These are phyloP conservation scores for Cyanidiococcus yangmingshanensis DNA, from an alignment of 23 red algal genomes.

Conservation along the genomic window DNA sequence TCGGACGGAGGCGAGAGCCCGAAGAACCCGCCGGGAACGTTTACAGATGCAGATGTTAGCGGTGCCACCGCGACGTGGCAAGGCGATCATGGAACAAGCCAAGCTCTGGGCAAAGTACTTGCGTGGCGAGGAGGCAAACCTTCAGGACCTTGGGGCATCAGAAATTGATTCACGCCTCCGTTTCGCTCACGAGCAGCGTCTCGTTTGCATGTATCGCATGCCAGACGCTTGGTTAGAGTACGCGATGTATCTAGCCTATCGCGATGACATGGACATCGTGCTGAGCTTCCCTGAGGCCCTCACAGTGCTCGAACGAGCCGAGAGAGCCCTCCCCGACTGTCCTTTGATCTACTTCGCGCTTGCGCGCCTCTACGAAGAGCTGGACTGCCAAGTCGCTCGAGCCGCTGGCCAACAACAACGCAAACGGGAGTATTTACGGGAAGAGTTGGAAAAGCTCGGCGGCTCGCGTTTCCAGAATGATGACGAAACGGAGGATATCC, in stretches of 20 bases:
- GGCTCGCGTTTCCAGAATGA: not conserved
- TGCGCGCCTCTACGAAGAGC: constrained; percentile 11
- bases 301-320: not conserved
- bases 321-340: not conserved
- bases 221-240: constrained; percentile 31
- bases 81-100: constrained; percentile 11
- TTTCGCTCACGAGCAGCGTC: constrained; percentile 22
- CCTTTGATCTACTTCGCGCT: not conserved
- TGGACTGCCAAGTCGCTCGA: not conserved
- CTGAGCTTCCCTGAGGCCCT: not conserved
- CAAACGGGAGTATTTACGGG: constrained; percentile 1
- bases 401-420: not conserved
- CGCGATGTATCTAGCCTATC: not conserved
- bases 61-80: not conserved
- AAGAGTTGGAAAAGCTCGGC: not conserved
- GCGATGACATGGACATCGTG: not conserved
- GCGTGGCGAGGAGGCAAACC: constrained; percentile 25
- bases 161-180: constrained; percentile 15
- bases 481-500: not conserved
- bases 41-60: constrained; percentile 14
- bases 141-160: constrained; percentile 2
- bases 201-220: constrained; percentile 28
- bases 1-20: constrained; percentile 19
- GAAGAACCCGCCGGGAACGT: constrained; percentile 18
- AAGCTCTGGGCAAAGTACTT: constrained; percentile 26